These are phyloP conservation scores for Dictyophora rubrovolvata DNA, from an alignment of 768 basidiomycete species.

Conservation along the genomic window DNA sequence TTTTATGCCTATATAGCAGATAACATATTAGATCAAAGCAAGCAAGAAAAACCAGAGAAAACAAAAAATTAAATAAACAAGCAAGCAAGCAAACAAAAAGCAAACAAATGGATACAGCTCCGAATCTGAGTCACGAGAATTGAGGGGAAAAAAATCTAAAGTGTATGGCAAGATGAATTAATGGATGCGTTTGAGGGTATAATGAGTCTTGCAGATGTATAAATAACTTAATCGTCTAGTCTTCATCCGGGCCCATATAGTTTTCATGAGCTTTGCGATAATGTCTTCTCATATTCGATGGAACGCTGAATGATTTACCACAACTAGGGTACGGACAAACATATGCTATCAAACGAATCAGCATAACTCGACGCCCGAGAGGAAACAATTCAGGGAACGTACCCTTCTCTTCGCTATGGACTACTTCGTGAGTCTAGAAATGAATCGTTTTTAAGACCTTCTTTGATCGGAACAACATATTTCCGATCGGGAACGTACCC, in stretches of 20 bases:
- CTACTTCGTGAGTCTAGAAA: constrained; percentile 2
- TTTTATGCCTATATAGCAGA: no score
- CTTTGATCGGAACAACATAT: neutral
- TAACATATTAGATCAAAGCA: no score
- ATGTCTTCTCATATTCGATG: constrained; percentile 78
- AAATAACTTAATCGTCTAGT: neutral
- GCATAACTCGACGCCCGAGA: constrained; percentile 8
- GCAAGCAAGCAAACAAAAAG: no score
- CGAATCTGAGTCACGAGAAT: no score
- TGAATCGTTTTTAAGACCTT: neutral
- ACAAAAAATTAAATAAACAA: no score
- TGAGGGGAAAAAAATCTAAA: no score
- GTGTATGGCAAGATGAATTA: no score
- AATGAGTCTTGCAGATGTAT: no score
- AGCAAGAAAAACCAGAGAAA: no score
- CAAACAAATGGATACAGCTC: no score
- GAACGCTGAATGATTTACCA: constrained; percentile 71
- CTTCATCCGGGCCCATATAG: neutral
- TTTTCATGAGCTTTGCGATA: constrained; percentile 37
- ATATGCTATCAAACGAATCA: constrained; percentile 39
- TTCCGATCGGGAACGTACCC: constrained; percentile 14
- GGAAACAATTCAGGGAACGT: neutral
- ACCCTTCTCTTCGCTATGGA: constrained; percentile 3
- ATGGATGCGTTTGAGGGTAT: no score
- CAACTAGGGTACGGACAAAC: constrained; percentile 66